phyloP scores from a whole-genome alignment of 106 monocot species.

The Chionographis japonica region DNA sequence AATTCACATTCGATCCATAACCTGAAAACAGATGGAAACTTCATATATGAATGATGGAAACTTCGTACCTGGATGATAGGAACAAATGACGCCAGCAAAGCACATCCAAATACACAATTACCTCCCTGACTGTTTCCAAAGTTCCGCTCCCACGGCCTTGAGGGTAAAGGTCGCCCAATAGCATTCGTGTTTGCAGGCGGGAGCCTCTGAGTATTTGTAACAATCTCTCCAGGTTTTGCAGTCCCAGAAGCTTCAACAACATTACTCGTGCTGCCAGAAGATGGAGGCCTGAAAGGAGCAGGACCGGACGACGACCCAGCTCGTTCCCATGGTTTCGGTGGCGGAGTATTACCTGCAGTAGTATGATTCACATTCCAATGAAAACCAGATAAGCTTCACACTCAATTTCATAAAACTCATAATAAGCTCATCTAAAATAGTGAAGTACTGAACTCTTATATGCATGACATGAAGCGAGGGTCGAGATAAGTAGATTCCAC shows the following conservation, averaged over 20 bases:
- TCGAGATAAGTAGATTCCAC: too few species aligned
- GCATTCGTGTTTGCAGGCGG: slow-evolving; percentile 19
- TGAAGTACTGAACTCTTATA: too few species aligned
- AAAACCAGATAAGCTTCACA: too few species aligned
- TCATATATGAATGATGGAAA: neutral
- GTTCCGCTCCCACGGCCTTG: slow-evolving; percentile 90
- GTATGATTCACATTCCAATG: neutral
- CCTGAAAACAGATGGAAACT: slow-evolving; percentile 17
- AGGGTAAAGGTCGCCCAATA: slow-evolving; percentile 60
- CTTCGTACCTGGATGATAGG: neutral
- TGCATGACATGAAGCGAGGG: too few species aligned
- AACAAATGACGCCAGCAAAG: neutral
- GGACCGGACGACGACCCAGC: slow-evolving; percentile 54
- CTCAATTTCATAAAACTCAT: too few species aligned
- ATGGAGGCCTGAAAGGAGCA: slow-evolving; percentile 81
- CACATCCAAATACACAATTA: slow-evolving; percentile 4
- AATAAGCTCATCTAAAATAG: too few species aligned
- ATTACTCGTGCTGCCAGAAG: slow-evolving; percentile 77
- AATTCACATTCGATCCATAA: slow-evolving; percentile 52
- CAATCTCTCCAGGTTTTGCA: slow-evolving; percentile 84
- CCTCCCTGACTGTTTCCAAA: slow-evolving; percentile 79
- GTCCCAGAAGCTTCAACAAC: slow-evolving; percentile 92
- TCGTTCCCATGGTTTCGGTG: slow-evolving; percentile 87
- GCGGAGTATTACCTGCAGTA: slow-evolving; percentile 46
- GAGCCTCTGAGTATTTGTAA: slow-evolving; percentile 33